These are phyloP conservation scores for Plantago lanceolata DNA, from an alignment of 305 asterid genomes.

Conservation along the genomic window DNA sequence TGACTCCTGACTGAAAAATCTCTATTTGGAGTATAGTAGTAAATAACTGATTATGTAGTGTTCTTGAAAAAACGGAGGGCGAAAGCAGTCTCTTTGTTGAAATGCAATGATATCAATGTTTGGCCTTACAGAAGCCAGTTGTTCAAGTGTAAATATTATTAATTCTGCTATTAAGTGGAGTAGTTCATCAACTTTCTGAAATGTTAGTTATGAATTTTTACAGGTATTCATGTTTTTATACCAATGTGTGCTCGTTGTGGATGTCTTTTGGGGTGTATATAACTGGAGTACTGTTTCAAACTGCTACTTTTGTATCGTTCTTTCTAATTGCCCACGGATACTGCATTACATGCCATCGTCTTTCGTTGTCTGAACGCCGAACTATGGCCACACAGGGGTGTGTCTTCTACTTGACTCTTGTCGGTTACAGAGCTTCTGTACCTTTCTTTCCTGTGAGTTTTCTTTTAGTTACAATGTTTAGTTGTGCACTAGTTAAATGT, in stretches of 20 bases:
- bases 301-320: conserved; percentile 56
- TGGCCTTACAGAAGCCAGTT: too few relatives aligned
- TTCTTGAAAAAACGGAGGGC: too few relatives aligned
- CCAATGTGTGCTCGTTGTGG: conserved; percentile 73
- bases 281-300: conserved; percentile 68
- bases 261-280: conserved; percentile 84
- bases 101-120: too few relatives aligned
- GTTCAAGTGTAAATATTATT: background rate
- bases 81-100: too few relatives aligned
- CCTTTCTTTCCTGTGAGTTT: conserved; percentile 80
- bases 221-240: conserved; percentile 72
- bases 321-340: conserved; percentile 77
- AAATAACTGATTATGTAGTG: too few relatives aligned
- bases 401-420: conserved; percentile 70
- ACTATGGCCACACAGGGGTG: conserved; percentile 53
- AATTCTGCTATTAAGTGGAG: background rate
- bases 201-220: conserved; percentile 6
- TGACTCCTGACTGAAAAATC: too few relatives aligned
- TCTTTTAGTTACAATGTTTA: background rate
- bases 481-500: background rate
- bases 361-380: conserved; percentile 65
- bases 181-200: background rate
- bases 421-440: conserved; percentile 74
- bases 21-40: too few relatives aligned
- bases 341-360: conserved; percentile 75